phyloP scores from a whole-genome alignment of 2,329 filamentous ascomycete species.

The Penicillium frequentans region DNA sequence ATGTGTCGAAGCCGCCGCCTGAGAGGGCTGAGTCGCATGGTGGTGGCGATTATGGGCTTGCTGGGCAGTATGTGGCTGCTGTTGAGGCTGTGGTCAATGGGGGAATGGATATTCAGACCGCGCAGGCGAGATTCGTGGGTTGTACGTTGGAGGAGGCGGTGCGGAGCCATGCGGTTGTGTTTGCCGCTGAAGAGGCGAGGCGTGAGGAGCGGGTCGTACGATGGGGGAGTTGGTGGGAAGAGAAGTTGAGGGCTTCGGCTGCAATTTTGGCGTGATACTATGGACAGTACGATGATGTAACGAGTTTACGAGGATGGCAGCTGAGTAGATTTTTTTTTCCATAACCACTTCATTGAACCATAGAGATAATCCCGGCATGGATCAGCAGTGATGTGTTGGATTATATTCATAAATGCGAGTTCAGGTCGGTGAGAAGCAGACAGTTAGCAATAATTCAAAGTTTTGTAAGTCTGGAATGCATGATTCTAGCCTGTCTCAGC shows the following conservation, averaged over 20 bases:
- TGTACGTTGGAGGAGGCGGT: conserved; percentile 84
- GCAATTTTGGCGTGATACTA: neutral
- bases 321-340: neutral
- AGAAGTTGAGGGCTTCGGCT: conserved; percentile 43
- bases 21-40: conserved; percentile 63
- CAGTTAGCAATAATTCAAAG: neutral
- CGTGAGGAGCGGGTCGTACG: conserved; percentile 67
- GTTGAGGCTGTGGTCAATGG: conserved; percentile 75
- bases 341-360: no score
- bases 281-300: neutral
- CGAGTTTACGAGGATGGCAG: neutral
- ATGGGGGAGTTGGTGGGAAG: conserved; percentile 75
- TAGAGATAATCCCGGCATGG: neutral
- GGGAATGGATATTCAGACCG: conserved; percentile 64
- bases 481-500: neutral
- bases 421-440: neutral
- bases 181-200: conserved; percentile 88
- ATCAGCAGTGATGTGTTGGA: neutral
- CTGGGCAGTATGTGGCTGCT: conserved; percentile 78
- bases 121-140: conserved; percentile 74
- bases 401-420: neutral
- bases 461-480: neutral
- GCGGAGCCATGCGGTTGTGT: conserved; percentile 88
- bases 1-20: conserved; percentile 61
- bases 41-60: conserved; percentile 77